Evolutionary conservation across 179 eudicot genomes (phyloP), one percentile per base, ranked within the genome.

Genomic region (Carnegiea gigantea): DNA sequence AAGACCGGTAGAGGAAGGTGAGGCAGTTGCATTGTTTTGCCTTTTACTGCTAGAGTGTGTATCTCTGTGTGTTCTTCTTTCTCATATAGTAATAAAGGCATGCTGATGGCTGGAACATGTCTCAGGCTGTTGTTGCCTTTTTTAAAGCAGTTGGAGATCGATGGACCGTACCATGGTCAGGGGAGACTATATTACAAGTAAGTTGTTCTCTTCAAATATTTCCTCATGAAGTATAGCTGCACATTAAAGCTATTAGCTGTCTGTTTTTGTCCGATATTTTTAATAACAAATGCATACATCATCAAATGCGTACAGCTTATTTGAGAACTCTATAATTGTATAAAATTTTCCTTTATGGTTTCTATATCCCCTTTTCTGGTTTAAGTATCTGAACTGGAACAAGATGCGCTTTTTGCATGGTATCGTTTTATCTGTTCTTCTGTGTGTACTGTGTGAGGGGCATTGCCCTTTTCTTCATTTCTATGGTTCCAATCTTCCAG

Each of bases 91-190:
- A 23, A 64, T 60, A n/a, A 28, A 70, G 44, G 79, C 70, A 46
- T 53, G 80, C 64, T 17, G 54, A 82, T 60, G 21, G n/a, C 75
- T 76, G 57, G 62, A 65, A 78, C 38, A 43, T 79, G 75, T 85
- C 80, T 75, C 92, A 93, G 97, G 90, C 83, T 51, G 84, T 80
- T 80, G 87, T 84, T 86, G 85, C 91, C 64, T 82, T 89, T 30
- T 79, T 86, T 85, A 84, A 70, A 81, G 90, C 87, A 51, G 73
- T 87, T 72, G 93, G 92, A 73, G 89, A 89, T 68, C 90, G 92
- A 12, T 93, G 98, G 98, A 88, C 83, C 79, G 98, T 93, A 78
- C 98, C 98, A 73, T 93, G 98, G 98, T 84, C 91, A 70, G 93
- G 89, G 57, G 95, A 92, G 85, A 93, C 98, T 71, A 92, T 93